Evolutionary conservation across 371 early-diverging fungal genomes (phyloP), one percentile per base, ranked within the genome.

Genomic region (Mortierella sp.): DNA sequence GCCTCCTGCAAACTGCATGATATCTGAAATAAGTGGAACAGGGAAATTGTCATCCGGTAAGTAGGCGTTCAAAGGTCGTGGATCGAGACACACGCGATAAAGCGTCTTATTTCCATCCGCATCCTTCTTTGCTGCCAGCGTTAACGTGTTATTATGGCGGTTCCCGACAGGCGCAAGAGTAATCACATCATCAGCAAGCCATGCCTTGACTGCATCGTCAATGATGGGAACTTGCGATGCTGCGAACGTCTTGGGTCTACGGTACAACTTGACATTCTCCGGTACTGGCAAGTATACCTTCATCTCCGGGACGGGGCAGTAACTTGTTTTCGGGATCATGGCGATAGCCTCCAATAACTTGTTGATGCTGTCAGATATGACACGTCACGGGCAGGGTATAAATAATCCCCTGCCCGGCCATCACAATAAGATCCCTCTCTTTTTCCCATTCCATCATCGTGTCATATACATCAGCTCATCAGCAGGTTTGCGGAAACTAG

Each of bases 111-210:
- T 72, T 0, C 81, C 68, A 1, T 45, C 1, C 0, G 50, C n/a
- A 47, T 82, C 73, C 55, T 77, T 79, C 29, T 79, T 79, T 2
- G 64, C 66, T 16, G 73, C 75, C 1, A 82, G 47, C 1, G 74
- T 75, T 1, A 82, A 47, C 1, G 82, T 71, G 48, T 59, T 72
- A 25, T 82, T 82, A 28, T 70, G 64, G 15, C 56, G 60, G 16
- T 63, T 70, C 21, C 56, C 56, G 7, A 60, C 60, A 11, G 70
- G 70, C 0, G 64, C 70, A 23, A 57, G 50, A 7, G 56, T 61
- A 14, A 68, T 61, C 2, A 69, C 61, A n/a, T 58, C 59, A 18
- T 69, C 52, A n/a, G 53, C 4, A 1, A 60, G 23, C 68, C 61
- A 61, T 46, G 43, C 29, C 6, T 25, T 21, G 4, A 66, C 28